Percentiles rank a stretch among this genome's conserved stretches.
These are phyloP conservation scores for Mortierella polycephala DNA, from an alignment of 371 early-diverging fungal genomes.

Conservation along the genomic window DNA sequence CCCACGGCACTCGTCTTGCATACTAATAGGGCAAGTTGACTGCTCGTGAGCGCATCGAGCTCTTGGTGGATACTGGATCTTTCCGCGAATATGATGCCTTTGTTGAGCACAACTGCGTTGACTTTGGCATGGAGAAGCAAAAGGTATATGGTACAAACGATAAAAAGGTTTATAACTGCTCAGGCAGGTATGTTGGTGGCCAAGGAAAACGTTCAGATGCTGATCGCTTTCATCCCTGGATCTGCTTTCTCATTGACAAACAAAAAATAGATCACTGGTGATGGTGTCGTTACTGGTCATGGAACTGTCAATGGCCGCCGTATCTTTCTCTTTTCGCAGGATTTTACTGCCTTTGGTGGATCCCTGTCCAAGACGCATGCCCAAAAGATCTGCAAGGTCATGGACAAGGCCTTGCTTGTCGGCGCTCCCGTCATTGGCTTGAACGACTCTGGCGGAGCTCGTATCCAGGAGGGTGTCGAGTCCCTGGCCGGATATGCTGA, in stretches of 20 bases:
- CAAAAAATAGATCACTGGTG: constrained; percentile 79
- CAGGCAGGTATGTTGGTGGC: too few species aligned
- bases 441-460: constrained; percentile 97
- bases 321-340: constrained; percentile 94
- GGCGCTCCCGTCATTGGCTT: constrained; percentile 96
- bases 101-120: constrained; percentile 94
- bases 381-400: constrained; percentile 93
- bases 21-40: constrained; percentile 88
- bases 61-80: constrained; percentile 87
- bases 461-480: constrained; percentile 98
- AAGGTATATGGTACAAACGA: constrained; percentile 56
- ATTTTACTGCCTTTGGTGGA: constrained; percentile 96
- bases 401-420: constrained; percentile 95
- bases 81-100: constrained; percentile 96
- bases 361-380: constrained; percentile 91
- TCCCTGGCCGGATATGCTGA: constrained; percentile 97
- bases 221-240: not conserved
- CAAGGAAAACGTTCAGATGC: not conserved
- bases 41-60: constrained; percentile 91
- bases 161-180: too few species aligned
- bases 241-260: not conserved
- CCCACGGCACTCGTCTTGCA: not conserved
- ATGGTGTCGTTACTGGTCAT: constrained; percentile 96
- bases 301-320: constrained; percentile 93
- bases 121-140: constrained; percentile 92